Base-by-base conservation (phyloP, 208 protist species). In the Acanthamoeba healyi region DNA sequence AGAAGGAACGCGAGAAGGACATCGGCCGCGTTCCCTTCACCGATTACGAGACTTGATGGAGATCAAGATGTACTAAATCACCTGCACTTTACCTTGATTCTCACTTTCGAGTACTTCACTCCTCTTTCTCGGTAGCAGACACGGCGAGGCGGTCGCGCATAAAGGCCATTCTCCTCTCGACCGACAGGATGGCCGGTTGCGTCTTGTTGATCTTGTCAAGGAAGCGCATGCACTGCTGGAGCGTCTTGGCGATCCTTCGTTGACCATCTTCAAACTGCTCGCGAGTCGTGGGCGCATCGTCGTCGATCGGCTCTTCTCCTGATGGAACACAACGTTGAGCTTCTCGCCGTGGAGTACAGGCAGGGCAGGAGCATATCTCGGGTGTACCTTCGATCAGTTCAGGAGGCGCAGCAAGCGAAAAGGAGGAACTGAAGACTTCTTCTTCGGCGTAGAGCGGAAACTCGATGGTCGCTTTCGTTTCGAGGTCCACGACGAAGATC, bases 1-100 rank as follows among this genome's bases (percentile, higher is more conserved):
- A 40, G 36, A 79, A 79, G 36, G 70, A 40, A 44, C 36, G 32
- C 32, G 32, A 79, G 70, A 29, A 34, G n/a, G n/a, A 29, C 58
- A 67, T 79, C 70, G 70, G 22, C 19, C 36, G 70, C 34, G 40
- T 79, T 4, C 70, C 70, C 70, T 79, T 79, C 36, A 79, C 70
- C 32, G 70, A 79, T 34, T 79, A 38, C 36, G 70, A 79, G 40
- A 44, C 70, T 36, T 79, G 40, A 79, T 49, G n/a, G n/a, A n/a
- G n/a, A n/a, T n/a, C n/a, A n/a, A n/a, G n/a, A n/a, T n/a, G n/a
- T n/a, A n/a, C n/a, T n/a, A 51, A 17, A 9, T 51, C 46, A 17
- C 15, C 46, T 9, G 19, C 15, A 22, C 46, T 17, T 51, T 17
- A 58, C 19, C 51, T 19, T 58, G 51, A 58, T 58, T 9, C 19